Conservation (phyloP, 495 filamentous ascomycete species). For the Jackrogersella minutella region DNA sequence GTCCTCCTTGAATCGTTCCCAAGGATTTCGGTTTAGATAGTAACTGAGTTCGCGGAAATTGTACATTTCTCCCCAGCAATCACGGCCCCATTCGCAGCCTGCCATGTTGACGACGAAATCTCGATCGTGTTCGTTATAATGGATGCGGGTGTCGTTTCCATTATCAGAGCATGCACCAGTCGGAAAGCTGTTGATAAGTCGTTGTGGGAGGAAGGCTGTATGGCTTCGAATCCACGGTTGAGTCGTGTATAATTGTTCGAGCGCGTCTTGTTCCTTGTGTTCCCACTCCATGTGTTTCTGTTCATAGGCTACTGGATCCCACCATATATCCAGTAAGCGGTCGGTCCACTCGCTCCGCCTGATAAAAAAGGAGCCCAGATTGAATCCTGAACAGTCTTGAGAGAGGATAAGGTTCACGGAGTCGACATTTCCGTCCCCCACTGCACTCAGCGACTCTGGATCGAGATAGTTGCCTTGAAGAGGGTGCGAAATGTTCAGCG, state of each 20-base stretch:
- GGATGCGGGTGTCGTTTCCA: conserved; percentile 73
- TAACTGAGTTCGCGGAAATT: conserved; percentile 89
- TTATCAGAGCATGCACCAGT: conserved; percentile 83
- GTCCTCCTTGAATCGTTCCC: conserved; percentile 75
- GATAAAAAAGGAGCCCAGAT: conserved; percentile 94
- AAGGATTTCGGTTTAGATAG: conserved; percentile 78
- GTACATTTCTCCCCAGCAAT: conserved; percentile 98
- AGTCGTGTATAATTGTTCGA: conserved; percentile 89
- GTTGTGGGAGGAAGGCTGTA: conserved; percentile 88
- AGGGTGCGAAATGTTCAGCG: conserved; percentile 91
- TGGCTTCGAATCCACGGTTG: conserved; percentile 94
- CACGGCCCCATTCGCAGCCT: conserved; percentile 93
- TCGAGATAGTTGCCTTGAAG: conserved; percentile 77
- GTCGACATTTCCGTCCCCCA: conserved; percentile 73
- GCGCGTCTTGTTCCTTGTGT: conserved; percentile 95
- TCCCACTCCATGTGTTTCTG: conserved; percentile 99
- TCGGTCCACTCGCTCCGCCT: conserved; percentile 87
- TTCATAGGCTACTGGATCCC: conserved; percentile 97
- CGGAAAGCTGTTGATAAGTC: conserved; percentile 94
- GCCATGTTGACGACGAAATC: conserved; percentile 99
- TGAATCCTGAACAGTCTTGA: conserved; percentile 96
- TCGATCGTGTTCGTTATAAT: conserved; percentile 83
- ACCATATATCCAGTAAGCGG: conserved; percentile 94
- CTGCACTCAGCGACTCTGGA: conserved; percentile 68
- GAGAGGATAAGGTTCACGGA: conserved; percentile 89